A percentile compares a stretch with the other conserved stretches of the same genome.
Conservation (phyloP, 495 filamentous ascomycete species). For the Acidiella bohemica region DNA sequence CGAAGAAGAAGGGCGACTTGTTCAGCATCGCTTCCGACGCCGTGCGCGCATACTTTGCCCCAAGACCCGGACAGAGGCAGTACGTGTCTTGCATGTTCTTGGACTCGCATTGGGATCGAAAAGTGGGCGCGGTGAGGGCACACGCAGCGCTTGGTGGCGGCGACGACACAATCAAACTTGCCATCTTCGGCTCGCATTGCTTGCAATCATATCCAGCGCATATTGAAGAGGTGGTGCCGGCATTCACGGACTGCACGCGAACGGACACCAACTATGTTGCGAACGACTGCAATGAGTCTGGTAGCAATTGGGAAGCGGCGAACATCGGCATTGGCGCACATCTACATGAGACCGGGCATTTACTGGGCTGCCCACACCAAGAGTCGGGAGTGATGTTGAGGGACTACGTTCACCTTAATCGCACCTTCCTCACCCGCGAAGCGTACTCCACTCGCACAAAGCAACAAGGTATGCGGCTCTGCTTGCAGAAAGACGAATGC, state of each 20-base stretch:
- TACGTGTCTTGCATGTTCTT: slow-evolving; percentile 75
- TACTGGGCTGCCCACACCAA: slow-evolving; percentile 78
- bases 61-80: slow-evolving; percentile 58
- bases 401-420: slow-evolving; percentile 70
- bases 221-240: slow-evolving; percentile 73
- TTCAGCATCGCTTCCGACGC: slow-evolving; percentile 65
- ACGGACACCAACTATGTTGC: slow-evolving; percentile 70
- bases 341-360: slow-evolving; percentile 74
- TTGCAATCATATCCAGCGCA: slow-evolving; percentile 74
- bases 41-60: slow-evolving; percentile 59
- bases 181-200: slow-evolving; percentile 79
- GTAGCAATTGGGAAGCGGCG: slow-evolving; percentile 82
- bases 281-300: slow-evolving; percentile 72
- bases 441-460: slow-evolving; percentile 74
- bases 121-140: slow-evolving; percentile 51
- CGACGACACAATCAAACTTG: slow-evolving; percentile 59
- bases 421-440: slow-evolving; percentile 66
- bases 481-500: slow-evolving; percentile 65
- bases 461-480: slow-evolving; percentile 58
- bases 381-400: slow-evolving; percentile 78
- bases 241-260: slow-evolving; percentile 75
- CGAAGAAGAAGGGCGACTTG: slow-evolving; percentile 53
- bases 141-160: slow-evolving; percentile 69
- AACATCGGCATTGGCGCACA: slow-evolving; percentile 88
- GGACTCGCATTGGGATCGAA: slow-evolving; percentile 76